phyloP scores from a whole-genome alignment of 2,329 filamentous ascomycete species.

The Cryphonectria nitschkei region DNA sequence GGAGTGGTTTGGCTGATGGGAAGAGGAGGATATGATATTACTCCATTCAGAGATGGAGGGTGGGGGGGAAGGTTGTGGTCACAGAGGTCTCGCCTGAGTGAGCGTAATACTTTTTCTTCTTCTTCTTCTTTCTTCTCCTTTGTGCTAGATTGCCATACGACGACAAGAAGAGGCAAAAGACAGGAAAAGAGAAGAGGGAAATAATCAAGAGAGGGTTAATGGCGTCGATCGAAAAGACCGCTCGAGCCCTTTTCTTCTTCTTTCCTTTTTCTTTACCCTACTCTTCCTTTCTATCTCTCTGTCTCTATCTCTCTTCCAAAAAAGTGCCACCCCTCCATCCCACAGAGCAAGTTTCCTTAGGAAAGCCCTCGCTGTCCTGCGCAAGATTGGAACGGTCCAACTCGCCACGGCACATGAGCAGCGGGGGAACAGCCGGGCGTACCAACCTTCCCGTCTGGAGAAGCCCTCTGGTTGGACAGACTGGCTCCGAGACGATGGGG shows the following conservation, averaged over 20 bases:
- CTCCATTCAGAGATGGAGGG: not conserved
- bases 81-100: not conserved
- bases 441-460: not conserved
- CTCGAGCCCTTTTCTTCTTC: not conserved
- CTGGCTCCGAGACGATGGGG: not conserved
- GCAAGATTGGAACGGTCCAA: not conserved
- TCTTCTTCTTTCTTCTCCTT: not conserved
- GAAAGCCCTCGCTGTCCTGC: not conserved
- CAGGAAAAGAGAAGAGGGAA: not conserved
- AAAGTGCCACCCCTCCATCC: not conserved
- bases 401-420: not conserved
- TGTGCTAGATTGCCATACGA: not conserved
- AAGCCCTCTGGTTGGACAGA: constrained; percentile 12
- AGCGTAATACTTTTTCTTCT: not conserved
- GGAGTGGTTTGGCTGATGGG: not conserved
- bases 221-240: not conserved
- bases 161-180: not conserved
- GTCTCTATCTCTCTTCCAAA: not conserved
- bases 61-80: not conserved
- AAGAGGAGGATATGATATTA: not conserved
- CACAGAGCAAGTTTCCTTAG: not conserved
- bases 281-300: not conserved
- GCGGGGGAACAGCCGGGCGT: not conserved
- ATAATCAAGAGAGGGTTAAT: not conserved
- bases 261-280: not conserved